These are phyloP conservation scores for Hymenoscyphus albidus DNA, from an alignment of 2,329 filamentous ascomycete genomes.

Conservation along the genomic window DNA sequence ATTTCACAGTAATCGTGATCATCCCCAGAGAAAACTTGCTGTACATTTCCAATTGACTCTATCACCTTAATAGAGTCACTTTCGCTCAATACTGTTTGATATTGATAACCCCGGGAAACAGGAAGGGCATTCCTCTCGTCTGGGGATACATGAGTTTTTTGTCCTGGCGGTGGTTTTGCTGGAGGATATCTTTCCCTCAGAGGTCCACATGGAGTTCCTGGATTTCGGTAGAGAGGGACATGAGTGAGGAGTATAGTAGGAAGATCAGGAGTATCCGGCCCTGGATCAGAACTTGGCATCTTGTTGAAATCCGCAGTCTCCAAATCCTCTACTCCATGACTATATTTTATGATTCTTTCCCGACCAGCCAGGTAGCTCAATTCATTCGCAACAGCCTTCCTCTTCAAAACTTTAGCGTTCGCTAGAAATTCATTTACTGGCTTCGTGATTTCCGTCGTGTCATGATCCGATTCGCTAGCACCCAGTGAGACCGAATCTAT, in stretches of 20 bases:
- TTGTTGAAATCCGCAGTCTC: constrained; percentile 38
- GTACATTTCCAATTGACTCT: constrained; percentile 73
- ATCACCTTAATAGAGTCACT: constrained; percentile 73
- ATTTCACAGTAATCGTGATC: constrained; percentile 98
- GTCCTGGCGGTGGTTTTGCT: constrained; percentile 55
- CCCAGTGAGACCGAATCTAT: constrained; percentile 86
- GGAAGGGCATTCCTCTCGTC: constrained; percentile 76
- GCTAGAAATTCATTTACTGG: constrained; percentile 75
- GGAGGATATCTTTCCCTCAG: constrained; percentile 80
- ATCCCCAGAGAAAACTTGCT: constrained; percentile 88
- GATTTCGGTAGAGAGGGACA: constrained; percentile 79
- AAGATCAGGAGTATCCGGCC: constrained; percentile 53
- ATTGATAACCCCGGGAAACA: constrained; percentile 81
- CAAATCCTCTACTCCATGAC: constrained; percentile 56
- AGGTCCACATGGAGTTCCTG: constrained; percentile 83
- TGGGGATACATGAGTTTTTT: constrained; percentile 48
- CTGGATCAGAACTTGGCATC: constrained; percentile 40
- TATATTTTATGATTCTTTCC: constrained; percentile 48
- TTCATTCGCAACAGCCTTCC: constrained; percentile 65
- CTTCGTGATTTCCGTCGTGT: constrained; percentile 63
- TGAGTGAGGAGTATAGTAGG: constrained; percentile 89
- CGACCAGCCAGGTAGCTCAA: constrained; percentile 61
- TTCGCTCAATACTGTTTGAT: constrained; percentile 86
- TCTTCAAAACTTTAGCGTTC: constrained; percentile 59
- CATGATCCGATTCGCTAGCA: constrained; percentile 54